phyloP scores from a whole-genome alignment of 2,329 filamentous ascomycete genomes.

The Trichoderma guizhouense region DNA sequence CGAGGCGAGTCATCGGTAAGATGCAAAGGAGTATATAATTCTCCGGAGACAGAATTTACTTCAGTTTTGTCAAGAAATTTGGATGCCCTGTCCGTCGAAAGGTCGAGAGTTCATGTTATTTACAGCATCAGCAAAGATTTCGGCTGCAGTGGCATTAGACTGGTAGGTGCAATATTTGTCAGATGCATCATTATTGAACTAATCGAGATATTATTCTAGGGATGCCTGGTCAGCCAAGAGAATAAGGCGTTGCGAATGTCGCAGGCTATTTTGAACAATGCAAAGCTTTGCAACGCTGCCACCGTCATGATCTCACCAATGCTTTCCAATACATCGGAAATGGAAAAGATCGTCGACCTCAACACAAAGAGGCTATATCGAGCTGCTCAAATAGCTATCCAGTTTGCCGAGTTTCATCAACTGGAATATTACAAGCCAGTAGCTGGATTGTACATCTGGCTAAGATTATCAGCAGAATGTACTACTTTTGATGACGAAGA shows the following conservation, averaged over 20 bases:
- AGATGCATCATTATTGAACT: neutral
- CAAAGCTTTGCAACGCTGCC: constrained; percentile 11
- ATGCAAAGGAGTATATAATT: neutral
- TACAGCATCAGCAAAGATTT: constrained; percentile 18
- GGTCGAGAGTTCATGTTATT: constrained; percentile 5
- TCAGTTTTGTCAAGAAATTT: constrained; percentile 12
- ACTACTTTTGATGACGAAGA: constrained; percentile 3
- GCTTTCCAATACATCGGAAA: neutral
- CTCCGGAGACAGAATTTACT: neutral
- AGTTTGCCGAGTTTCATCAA: constrained; percentile 12
- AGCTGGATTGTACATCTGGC: constrained; percentile 15
- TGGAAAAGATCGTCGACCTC: neutral
- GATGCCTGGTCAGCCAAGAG: constrained; percentile 8
- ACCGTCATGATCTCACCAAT: constrained; percentile 3
- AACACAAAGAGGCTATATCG: neutral
- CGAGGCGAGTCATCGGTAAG: neutral
- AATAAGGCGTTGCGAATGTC: constrained; percentile 12
- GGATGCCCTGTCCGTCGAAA: neutral
- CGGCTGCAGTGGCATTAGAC: constrained; percentile 13
- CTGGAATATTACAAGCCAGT: constrained; percentile 15
- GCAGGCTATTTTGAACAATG: constrained; percentile 15
- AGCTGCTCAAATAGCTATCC: neutral
- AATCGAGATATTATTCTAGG: neutral
- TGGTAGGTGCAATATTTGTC: neutral
- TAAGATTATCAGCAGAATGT: neutral